Evolutionary conservation across 169 alveolate genomes (phyloP).

Genomic region (Eimeria maxima): DNA sequence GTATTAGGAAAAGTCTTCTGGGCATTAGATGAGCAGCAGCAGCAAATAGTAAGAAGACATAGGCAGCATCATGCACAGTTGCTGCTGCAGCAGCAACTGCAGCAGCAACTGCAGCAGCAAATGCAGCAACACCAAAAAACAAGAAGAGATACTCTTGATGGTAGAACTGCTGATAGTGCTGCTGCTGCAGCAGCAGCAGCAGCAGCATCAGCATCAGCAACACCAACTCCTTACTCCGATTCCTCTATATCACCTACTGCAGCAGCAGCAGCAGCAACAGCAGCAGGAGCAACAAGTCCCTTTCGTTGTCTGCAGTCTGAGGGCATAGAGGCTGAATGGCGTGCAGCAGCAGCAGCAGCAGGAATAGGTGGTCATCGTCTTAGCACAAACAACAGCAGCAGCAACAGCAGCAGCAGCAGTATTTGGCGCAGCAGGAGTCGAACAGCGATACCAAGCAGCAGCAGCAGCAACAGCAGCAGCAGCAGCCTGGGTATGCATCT

Average conservation of each 20-base stretch:
- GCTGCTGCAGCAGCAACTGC: slow-evolving; percentile 15
- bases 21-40: slow-evolving; percentile 20
- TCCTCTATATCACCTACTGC: neutral
- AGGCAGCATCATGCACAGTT: neutral
- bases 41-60: slow-evolving; percentile 32
- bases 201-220: neutral
- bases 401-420: too few relatives aligned
- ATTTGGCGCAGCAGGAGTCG: too few relatives aligned
- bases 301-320: too few relatives aligned
- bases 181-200: slow-evolving; percentile 17
- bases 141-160: neutral
- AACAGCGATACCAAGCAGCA: too few relatives aligned
- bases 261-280: too few relatives aligned
- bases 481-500: too few relatives aligned
- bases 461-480: too few relatives aligned
- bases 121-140: neutral
- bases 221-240: neutral
- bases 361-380: too few relatives aligned
- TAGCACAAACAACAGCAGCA: too few relatives aligned
- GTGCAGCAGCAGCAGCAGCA: too few relatives aligned
- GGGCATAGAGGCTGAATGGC: too few relatives aligned
- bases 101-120: neutral
- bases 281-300: too few relatives aligned
- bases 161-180: neutral
- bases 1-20: slow-evolving; percentile 71